Percentiles rank a stretch among this genome's conserved stretches.
phyloP scores from a whole-genome alignment of 306 rosid genomes.

The Sesbania bispinosa region DNA sequence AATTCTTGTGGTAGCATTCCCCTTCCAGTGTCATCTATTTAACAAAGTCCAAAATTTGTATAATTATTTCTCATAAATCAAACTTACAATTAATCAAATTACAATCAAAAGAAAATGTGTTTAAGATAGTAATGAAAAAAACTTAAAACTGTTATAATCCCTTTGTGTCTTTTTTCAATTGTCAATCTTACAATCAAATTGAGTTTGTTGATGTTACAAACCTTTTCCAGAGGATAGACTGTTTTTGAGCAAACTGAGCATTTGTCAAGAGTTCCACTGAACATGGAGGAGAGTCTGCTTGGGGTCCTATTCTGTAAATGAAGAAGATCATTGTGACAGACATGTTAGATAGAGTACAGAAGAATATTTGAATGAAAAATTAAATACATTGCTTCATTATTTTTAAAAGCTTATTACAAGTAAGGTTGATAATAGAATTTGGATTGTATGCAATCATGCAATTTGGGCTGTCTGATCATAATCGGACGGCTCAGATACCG shows the following conservation, averaged over 20 bases:
- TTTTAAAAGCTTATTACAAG: neutral
- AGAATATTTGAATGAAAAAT: neutral
- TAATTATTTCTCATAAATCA: too few species aligned
- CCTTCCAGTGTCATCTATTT: conserved; percentile 76
- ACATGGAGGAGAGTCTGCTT: conserved; percentile 71
- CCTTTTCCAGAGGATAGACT: conserved; percentile 98
- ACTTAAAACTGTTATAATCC: too few species aligned
- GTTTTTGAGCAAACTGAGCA: conserved; percentile 82
- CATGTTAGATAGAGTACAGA: neutral
- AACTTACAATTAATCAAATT: too few species aligned
- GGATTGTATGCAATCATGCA: too few species aligned
- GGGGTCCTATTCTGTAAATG: conserved; percentile 61
- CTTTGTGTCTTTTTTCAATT: neutral
- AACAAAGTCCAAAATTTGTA: neutral
- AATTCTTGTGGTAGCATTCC: conserved; percentile 76
- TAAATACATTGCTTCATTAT: neutral
- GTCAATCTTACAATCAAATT: neutral
- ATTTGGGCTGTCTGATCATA: too few species aligned
- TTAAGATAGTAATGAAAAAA: too few species aligned
- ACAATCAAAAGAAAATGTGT: too few species aligned
- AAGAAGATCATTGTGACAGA: neutral
- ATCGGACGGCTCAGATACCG: too few species aligned
- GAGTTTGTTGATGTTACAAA: conserved; percentile 22
- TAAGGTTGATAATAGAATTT: too few species aligned
- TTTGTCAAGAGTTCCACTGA: conserved; percentile 91